phyloP scores from a whole-genome alignment of 176 grass and related monocot genomes.

The Ensete ventricosum region DNA sequence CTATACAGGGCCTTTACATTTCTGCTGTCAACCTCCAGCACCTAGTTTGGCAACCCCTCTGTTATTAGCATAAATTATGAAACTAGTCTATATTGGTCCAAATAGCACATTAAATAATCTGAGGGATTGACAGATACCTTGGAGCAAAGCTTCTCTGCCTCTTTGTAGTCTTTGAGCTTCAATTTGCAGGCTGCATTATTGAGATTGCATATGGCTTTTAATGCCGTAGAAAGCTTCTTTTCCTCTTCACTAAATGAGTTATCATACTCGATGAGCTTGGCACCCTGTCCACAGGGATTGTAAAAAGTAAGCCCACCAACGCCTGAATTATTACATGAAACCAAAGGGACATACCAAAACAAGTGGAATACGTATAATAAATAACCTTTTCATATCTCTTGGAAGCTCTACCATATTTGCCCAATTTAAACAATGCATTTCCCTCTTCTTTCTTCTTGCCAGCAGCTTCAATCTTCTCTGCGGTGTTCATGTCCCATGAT shows the following conservation, averaged over 20 bases:
- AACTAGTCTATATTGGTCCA: not conserved
- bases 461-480: conserved; percentile 74
- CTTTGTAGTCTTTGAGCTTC: conserved; percentile 78
- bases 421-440: conserved; percentile 63
- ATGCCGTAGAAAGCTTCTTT: conserved; percentile 69
- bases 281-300: conserved; percentile 38
- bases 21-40: conserved; percentile 52
- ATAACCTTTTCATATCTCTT: conserved; percentile 85
- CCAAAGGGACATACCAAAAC: too few species aligned
- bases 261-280: conserved; percentile 62
- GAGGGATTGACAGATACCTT: conserved; percentile 34
- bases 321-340: too few species aligned
- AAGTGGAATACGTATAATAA: too few species aligned
- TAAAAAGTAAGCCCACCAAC: too few species aligned
- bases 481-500: conserved; percentile 83
- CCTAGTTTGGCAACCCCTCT: conserved; percentile 19
- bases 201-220: conserved; percentile 80
- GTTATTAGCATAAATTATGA: not conserved
- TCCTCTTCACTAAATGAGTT: conserved; percentile 79
- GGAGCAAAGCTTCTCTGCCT: conserved; percentile 71
- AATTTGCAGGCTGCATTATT: conserved; percentile 93
- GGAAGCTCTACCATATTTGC: conserved; percentile 58
- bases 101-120: not conserved
- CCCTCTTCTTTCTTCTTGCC: conserved; percentile 82
- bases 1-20: conserved; percentile 17